Conservation (phyloP, 768 basidiomycete genomes). For the Amanita pallidorosea region DNA sequence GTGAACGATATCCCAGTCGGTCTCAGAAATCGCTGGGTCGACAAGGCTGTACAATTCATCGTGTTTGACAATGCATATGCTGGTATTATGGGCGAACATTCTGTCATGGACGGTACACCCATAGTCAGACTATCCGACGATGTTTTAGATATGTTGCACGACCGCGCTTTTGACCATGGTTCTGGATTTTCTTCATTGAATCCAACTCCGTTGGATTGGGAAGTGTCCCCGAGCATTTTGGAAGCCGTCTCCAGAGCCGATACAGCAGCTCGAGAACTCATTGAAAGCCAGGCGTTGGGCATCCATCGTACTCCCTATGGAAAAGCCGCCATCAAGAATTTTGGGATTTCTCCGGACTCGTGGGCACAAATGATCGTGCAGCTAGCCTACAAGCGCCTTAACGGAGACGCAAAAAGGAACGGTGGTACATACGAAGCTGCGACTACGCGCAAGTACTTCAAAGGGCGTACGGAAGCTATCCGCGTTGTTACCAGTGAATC, state of each 20-base stretch:
- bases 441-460: constrained; percentile 77
- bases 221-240: constrained; percentile 34
- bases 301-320: constrained; percentile 69
- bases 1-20: constrained; percentile 36
- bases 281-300: constrained; percentile 50
- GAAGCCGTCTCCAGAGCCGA: constrained; percentile 50
- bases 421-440: constrained; percentile 94
- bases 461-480: constrained; percentile 92
- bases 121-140: constrained; percentile 64
- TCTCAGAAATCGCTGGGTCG: constrained; percentile 75
- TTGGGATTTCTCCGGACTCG: constrained; percentile 85
- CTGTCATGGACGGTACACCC: constrained; percentile 85
- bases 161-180: constrained; percentile 58
- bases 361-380: constrained; percentile 94
- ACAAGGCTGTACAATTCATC: constrained; percentile 84
- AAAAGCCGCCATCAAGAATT: constrained; percentile 76
- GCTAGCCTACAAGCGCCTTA: constrained; percentile 72
- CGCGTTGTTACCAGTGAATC: constrained; percentile 70
- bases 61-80: constrained; percentile 75
- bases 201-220: constrained; percentile 54
- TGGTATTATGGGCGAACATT: constrained; percentile 91
- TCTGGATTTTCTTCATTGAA: constrained; percentile 13
- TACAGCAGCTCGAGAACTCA: constrained; percentile 41
- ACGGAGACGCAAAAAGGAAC: constrained; percentile 37
- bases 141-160: constrained; percentile 47